Evolutionary conservation across 768 basidiomycete genomes (phyloP), one percentile per base, ranked within the genome.

Genomic region (Thelephora ganbajun): DNA sequence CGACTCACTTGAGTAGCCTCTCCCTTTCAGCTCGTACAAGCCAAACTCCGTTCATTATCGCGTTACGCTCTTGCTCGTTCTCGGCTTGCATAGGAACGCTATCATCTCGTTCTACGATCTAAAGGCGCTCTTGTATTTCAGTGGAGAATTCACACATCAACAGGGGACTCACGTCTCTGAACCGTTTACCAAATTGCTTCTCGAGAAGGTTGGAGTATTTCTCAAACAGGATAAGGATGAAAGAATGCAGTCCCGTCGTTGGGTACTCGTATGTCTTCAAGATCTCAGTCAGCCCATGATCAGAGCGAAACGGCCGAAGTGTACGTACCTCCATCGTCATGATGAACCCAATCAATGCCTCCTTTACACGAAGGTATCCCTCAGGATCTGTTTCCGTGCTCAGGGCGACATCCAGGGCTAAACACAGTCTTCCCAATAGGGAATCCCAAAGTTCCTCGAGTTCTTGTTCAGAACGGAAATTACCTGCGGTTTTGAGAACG

Each of bases 401-500:
- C 45, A 98, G 66, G 1, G 84, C 77, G n/a, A 69, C 66, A 33
- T 84, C 78, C 16, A 98, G 79, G 1, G 79, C 79, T 22, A 73
- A 72, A 2, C 83, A 78, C 11, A 98, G 70, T 22, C 84, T 76
- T 11, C 70, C 62, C 46, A 92, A 76, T 48, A 97, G 76, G 11
- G 78, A 79, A 52, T 94, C 88, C 94, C 94, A 98, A 9, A 99
- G 74, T 48, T 93, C 91, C 54, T 98, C 92, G 2, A 98, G 83
- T 53, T 98, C 91, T 41, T 80, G 73, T 54, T 83, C 75, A 13
- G 85, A 88, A n/a, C 96, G 79, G 66, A 99, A 99, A 33, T 74
- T 77, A 14, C 81, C 80, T 9, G 92, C 89, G 0, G 89, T 89
- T 54, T 83, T 79, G 6, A 97, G 73, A 0, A 99, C 92, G 58